Evolutionary conservation across 768 basidiomycete genomes (phyloP).

Genomic region (Tricholoma bakamatsutake): DNA sequence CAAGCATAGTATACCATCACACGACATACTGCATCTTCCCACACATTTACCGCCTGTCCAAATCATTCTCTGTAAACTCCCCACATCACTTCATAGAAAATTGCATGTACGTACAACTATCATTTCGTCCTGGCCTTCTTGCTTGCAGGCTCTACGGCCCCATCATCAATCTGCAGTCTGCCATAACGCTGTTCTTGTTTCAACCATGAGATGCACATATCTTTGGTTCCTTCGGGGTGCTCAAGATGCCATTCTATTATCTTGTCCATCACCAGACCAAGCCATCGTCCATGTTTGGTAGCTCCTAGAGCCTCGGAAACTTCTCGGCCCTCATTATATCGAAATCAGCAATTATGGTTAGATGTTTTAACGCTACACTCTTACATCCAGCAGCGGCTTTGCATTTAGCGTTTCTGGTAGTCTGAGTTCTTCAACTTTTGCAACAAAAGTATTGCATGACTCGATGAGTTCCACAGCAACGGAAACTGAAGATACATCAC

Average conservation of each 20-base stretch:
- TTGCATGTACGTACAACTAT: neutral
- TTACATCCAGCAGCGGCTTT: conserved; percentile 73
- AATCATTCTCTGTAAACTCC: neutral
- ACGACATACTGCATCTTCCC: neutral
- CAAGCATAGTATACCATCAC: neutral
- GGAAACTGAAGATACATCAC: conserved; percentile 27
- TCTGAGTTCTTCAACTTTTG: conserved; percentile 53
- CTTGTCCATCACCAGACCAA: conserved; percentile 52
- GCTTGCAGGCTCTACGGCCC: conserved; percentile 23
- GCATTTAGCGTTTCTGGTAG: conserved; percentile 59
- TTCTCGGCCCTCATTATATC: conserved; percentile 57
- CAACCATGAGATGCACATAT: conserved; percentile 70
- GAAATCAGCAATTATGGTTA: conserved; percentile 2
- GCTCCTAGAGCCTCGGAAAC: conserved; percentile 48
- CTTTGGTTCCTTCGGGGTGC: conserved; percentile 59
- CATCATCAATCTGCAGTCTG: conserved; percentile 28
- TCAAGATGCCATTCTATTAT: conserved; percentile 85
- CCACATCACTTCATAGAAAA: neutral
- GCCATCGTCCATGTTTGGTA: conserved; percentile 64
- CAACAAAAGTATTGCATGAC: conserved; percentile 61
- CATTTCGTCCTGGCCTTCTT: conserved; percentile 36
- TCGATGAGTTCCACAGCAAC: conserved; percentile 44
- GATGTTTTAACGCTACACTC: conserved; percentile 17
- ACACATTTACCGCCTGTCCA: neutral
- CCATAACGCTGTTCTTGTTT: conserved; percentile 44